Evolutionary conservation across 805 yeast species (phyloP), one percentile per base, ranked within the genome.

Genomic region (Candida pseudofarinosa): DNA sequence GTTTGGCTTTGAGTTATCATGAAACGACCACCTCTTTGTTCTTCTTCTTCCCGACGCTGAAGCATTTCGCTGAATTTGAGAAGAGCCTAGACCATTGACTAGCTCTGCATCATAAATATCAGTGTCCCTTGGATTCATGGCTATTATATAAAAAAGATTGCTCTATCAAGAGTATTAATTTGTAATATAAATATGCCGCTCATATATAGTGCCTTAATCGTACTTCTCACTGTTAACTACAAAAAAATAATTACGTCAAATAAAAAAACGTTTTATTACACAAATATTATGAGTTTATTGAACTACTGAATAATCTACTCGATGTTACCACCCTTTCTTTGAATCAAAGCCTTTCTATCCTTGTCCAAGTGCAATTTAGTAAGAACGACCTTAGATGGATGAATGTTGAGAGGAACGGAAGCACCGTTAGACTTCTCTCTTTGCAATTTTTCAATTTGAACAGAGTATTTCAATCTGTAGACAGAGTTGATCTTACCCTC

Each of bases 371-470:
- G 88, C 74, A 93, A 82, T 80, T 88, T 88, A 79, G 98, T 93
- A 77, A 93, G 88, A 76, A 91, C 97, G 70, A 93, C 95, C 83
- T 93, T 93, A 54, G 98, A 91, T 72, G 99, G 96, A 81, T 91
- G 96, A 60, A 93, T 81, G 85, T 89, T 88, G 75, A 91, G 80
- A 73, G 97, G 98, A 61, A 90, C 86, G 52, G 97, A 81, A 67
- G 96, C 95, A 79, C 97, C 98, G 80, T 84, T 86, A 60, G 96
- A 88, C 82, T 93, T 93, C 79, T 93, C 98, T 79, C 84, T 86
- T 79, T 91, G 83, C 73, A 93, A 80, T 81, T 91, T 91, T 80
- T 90, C 98, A 65, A 93, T 85, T 79, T 91, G 98, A 61, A 93
- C 81, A 63, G 96, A 83, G 71, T 79, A 93, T 77, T 93, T 93